Evolutionary conservation across 345 rosid species (phyloP), one percentile per base, ranked within the genome.

Genomic region (Corymbia maculata): DNA sequence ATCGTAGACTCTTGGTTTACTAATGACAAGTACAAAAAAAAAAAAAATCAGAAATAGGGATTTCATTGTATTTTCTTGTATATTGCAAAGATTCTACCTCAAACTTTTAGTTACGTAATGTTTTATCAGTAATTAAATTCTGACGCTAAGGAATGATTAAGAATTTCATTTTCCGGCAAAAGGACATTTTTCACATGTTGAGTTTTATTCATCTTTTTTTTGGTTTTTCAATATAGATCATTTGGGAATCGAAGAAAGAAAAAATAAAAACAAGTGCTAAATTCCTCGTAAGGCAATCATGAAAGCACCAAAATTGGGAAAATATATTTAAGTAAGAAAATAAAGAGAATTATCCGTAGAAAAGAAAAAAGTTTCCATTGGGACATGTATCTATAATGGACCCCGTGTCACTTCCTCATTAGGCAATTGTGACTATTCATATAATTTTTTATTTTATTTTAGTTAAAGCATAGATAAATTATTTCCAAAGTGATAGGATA

Each of bases 401-500:
- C 70, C 32, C 3, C 4, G n/a, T n/a, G 16, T 61, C 70, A 28
- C 12, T 28, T 28, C 16, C 70, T 53, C 59, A 3, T 53, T 53
- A 53, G 59, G 59, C 59, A 19, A 53, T 53, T 0, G 0, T 53
- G 59, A 53, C 2, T 57, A 0, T 57, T 57, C 14, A 0, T n/a
- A 57, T 57, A 57, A 57, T 57, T 24, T 57, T 57, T 10, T 24
- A 12, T n/a, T n/a, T n/a, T 12, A 0, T 57, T 5, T 57, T 57
- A 57, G 6, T 57, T 57, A 22, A 24, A 57, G 24, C 66, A 57
- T 24, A 57, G 4, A 57, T 4, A 57, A 24, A 6, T 57, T 57
- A 53, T 57, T 22, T 57, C 9, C 66, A n/a, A 24, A 57, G 14
- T 57, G 0, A 57, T 24, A 57, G 64, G 26, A 4, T 57, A 57